Base-by-base conservation (phyloP, 2,329 filamentous ascomycete species). In the Teratosphaeria nubilosa region DNA sequence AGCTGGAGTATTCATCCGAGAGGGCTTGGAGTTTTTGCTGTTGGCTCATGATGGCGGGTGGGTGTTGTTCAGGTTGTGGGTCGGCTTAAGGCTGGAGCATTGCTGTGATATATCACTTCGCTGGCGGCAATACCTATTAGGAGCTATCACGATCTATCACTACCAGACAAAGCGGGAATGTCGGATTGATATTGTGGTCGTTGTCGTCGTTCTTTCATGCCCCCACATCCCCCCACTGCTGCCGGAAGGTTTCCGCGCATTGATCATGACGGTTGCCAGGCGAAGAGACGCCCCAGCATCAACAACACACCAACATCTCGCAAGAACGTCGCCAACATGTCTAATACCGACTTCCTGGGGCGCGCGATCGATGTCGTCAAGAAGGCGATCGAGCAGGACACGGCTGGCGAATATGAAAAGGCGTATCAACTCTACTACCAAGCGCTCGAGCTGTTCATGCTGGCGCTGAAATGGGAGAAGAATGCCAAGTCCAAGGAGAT, bases 391-490 rank as follows among this genome's bases (percentile, higher is more conserved):
- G 91, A 96, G 73, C 86, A 88, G 68, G 94, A 99, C 78, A 95
- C 92, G 65, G 88, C 89, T 52, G 91, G 90, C 72, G 90, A 97
- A 73, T 99, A 99, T 77, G 91, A 96, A 69, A 92, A 95, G 75
- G 94, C 94, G 58, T 97, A 97, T 74, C 89, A 96, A 72, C 82
- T 88, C 63, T 99, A 99, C 83, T 96, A 96, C 79, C 86, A 90
- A 66, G 87, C 92, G 55, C 88, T 99, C 67, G 92, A 99, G 77
- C 85, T 97, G 59, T 99, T 97, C 80, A 96, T 99, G 88, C 88
- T 97, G 61, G 94, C 94, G 34, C 82, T 99, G 60, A 99, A 99
- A 80, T 99, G 92, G 92, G 94, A 99, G 79, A 99, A 97, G 83
- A 97, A 96, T 77, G 86, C 88, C 63, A 92, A 91, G 68, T 91